Base-by-base conservation (phyloP, 2,329 filamentous ascomycete species). In the Phialophora verrucosa region DNA sequence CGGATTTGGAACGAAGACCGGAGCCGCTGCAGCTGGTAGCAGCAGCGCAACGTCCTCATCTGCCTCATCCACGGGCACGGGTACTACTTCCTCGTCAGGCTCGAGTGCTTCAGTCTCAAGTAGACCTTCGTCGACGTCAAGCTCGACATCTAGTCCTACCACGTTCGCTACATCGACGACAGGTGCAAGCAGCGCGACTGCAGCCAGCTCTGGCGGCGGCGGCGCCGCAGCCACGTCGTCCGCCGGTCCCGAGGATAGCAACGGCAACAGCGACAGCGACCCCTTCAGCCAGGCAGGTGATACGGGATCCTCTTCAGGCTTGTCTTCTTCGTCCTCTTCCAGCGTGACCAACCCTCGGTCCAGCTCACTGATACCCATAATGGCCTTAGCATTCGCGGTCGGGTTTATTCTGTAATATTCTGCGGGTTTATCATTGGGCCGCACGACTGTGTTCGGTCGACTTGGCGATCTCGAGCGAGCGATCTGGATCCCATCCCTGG, bases 21-120 rank as follows among this genome's bases (percentile, higher is more conserved):
- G 50, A 58, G 53, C 67, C 25, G 53, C 58, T 23, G 11, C 64
- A 47, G 50, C 42, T 32, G 35, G 32, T 38, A 54, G 71, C 86
- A 85, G 54, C 75, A 81, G 59, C 76, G 90, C 68, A 87, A 88
- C 60, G 82, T 84, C 12, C 79, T 85, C 7, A 79, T 89, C 44
- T 79, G 85, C 55, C 78, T 77, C 12, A 77, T 90, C 71, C 79
- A 80, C 47, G 70, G 89, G 62, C 87, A 90, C 75, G 87, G 87
- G 6, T 72, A 84, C 59, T 78, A 88, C 11, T 88, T 88, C 53
- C 79, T 80, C 63, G 63, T 85, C 44, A 88, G 90, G 73, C 88
- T 90, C 75, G 71, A 74, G 35, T 76, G 85, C 73, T 90, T 80
- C 75, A 71, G 63, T 61, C 23, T 38, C 35, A n/a, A 32, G n/a